phyloP scores from a whole-genome alignment of 345 rosid genomes.

The Leavenworthia alabamica region DNA sequence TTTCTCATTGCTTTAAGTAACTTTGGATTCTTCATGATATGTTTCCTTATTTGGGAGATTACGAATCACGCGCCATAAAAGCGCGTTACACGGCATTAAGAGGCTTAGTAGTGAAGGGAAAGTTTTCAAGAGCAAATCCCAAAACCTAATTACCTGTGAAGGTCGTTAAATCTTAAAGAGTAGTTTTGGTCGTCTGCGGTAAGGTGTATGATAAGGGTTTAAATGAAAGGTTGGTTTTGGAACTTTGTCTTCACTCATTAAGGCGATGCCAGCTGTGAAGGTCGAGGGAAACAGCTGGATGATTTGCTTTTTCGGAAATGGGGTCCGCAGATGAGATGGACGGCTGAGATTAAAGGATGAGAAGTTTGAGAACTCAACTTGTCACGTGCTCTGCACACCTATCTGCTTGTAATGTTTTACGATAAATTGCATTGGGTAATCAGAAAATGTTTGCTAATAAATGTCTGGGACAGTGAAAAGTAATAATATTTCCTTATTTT shows the following conservation, averaged over 20 bases:
- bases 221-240: slow-evolving; percentile 22
- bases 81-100: slow-evolving; percentile 14
- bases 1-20: not conserved
- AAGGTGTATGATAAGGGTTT: slow-evolving; percentile 1
- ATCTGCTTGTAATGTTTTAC: slow-evolving; percentile 1
- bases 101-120: slow-evolving; percentile 31
- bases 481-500: not conserved
- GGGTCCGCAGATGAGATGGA: not conserved
- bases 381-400: slow-evolving; percentile 31
- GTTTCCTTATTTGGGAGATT: slow-evolving; percentile 7
- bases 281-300: slow-evolving; percentile 30
- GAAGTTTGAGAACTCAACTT: slow-evolving; percentile 15
- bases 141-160: slow-evolving; percentile 15
- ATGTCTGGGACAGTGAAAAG: not conserved
- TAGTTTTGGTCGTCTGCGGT: not conserved
- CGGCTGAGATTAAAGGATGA: slow-evolving; percentile 24
- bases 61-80: not conserved
- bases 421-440: not conserved
- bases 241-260: slow-evolving; percentile 24
- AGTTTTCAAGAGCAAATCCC: not conserved
- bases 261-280: slow-evolving; percentile 27
- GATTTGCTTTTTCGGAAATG: slow-evolving; percentile 2
- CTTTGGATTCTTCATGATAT: slow-evolving; percentile 28
- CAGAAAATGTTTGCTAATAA: slow-evolving; percentile 20
- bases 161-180: not conserved